Conservation (phyloP, 2,329 filamentous ascomycete genomes). For the Neonectria ditissima region DNA sequence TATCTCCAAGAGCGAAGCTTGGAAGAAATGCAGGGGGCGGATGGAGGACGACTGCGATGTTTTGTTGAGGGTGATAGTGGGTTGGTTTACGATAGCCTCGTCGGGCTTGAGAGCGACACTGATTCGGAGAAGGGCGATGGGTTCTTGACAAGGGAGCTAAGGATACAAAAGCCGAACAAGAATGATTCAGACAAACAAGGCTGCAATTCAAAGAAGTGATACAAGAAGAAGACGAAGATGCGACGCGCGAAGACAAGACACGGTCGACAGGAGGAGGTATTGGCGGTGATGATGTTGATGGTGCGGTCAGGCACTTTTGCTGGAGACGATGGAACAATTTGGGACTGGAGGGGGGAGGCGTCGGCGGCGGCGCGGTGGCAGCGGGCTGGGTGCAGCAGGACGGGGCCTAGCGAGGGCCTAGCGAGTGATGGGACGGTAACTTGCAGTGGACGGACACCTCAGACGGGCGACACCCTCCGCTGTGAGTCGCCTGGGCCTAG, state of each 20-base stretch:
- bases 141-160: slow-evolving; percentile 24
- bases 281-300: slow-evolving; percentile 37
- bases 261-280: slow-evolving; percentile 21
- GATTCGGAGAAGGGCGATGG: slow-evolving; percentile 21
- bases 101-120: slow-evolving; percentile 24
- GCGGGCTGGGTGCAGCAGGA: slow-evolving; percentile 13
- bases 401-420: slow-evolving; percentile 14
- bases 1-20: slow-evolving; percentile 29
- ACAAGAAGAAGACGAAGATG: slow-evolving; percentile 17
- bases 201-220: slow-evolving; percentile 28
- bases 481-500: slow-evolving; percentile 5
- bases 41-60: slow-evolving; percentile 22
- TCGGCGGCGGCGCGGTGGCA: slow-evolving; percentile 25
- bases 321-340: slow-evolving; percentile 22
- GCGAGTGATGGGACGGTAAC: slow-evolving; percentile 11
- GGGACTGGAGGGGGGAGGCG: slow-evolving; percentile 10
- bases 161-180: slow-evolving; percentile 24
- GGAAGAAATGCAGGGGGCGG: slow-evolving; percentile 6
- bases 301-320: slow-evolving; percentile 43
- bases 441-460: slow-evolving; percentile 16
- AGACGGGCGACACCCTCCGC: slow-evolving; percentile 14
- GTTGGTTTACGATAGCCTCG: slow-evolving; percentile 26
- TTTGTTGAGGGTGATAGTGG: slow-evolving; percentile 17
- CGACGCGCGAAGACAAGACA: slow-evolving; percentile 17
- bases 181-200: slow-evolving; percentile 8